Percentiles rank a stretch among this genome's conserved stretches.
Evolutionary conservation across 1,284 basidiomycete species (phyloP).

Genomic region (Fomitopsis betulina): DNA sequence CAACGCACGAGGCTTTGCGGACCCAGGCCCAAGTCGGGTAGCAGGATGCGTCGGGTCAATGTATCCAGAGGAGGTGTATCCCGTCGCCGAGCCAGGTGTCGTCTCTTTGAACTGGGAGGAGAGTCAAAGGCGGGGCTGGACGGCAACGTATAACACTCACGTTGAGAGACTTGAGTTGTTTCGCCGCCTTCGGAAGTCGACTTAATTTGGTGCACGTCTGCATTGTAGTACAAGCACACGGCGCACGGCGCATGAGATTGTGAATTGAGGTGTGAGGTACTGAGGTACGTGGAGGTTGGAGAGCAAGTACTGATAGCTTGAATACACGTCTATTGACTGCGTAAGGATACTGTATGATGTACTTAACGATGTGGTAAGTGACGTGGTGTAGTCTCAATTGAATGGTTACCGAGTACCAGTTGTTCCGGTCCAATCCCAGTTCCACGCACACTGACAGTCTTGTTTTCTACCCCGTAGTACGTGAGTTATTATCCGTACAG

Average conservation of each 20-base stretch:
- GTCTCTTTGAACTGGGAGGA: conserved; percentile 22
- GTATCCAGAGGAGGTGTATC: not conserved
- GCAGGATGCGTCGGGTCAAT: conserved; percentile 18
- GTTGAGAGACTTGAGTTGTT: conserved; percentile 16
- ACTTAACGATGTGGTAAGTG: too few relatives aligned
- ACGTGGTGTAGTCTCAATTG: too few relatives aligned
- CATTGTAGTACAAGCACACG: not conserved
- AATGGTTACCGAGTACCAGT: too few relatives aligned
- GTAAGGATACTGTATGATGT: too few relatives aligned
- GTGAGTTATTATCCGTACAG: too few relatives aligned
- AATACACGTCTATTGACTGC: too few relatives aligned
- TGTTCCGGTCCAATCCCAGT: too few relatives aligned
- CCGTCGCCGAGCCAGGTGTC: conserved; percentile 19
- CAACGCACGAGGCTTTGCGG: not conserved
- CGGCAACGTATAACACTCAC: conserved; percentile 7
- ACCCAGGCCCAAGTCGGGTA: conserved; percentile 3
- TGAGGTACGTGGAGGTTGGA: too few relatives aligned
- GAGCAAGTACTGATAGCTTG: too few relatives aligned
- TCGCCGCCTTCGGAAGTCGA: conserved; percentile 12
- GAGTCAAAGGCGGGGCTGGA: not conserved
- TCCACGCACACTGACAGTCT: too few relatives aligned
- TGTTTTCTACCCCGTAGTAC: too few relatives aligned
- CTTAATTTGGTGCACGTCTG: conserved; percentile 18
- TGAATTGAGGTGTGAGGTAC: too few relatives aligned
- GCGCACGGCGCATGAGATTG: not conserved